phyloP scores from a whole-genome alignment of 352 stramenopile species.

The Globisporangium abappressorium region DNA sequence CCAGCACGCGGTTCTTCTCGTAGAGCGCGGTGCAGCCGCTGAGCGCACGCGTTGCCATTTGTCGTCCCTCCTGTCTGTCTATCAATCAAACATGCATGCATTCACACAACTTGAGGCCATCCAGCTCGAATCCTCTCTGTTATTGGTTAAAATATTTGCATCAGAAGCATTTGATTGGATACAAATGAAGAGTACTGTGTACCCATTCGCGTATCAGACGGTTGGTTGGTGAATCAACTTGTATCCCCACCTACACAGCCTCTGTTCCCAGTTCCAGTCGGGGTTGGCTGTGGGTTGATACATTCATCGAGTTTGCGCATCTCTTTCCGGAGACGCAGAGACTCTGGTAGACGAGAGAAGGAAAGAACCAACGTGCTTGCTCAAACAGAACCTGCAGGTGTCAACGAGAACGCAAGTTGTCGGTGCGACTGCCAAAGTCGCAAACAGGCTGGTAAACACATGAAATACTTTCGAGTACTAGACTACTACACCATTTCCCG shows the following conservation, averaged over 20 bases:
- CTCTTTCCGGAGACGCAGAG: neutral
- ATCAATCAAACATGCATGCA: neutral
- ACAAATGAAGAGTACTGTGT: neutral
- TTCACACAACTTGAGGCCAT: neutral
- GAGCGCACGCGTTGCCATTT: slow-evolving; percentile 4
- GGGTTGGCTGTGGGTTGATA: neutral
- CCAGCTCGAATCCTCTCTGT: neutral
- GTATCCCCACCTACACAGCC: no score
- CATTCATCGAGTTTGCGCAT: neutral
- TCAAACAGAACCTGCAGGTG: neutral
- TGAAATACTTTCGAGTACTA: no score
- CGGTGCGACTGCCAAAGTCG: neutral
- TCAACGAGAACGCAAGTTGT: neutral
- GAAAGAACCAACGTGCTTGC: neutral
- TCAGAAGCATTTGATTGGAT: neutral
- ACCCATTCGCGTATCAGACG: neutral
- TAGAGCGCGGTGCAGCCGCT: slow-evolving; percentile 22
- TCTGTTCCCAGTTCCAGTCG: no score
- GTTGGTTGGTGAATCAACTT: neutral
- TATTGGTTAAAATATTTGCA: neutral
- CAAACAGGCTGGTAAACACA: neutral
- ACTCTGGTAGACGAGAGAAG: neutral
- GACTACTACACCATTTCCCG: no score
- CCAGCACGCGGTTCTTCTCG: slow-evolving; percentile 52
- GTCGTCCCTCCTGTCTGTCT: neutral